These are phyloP conservation scores for Lactifluus volemus DNA, from an alignment of 768 basidiomycete species.

Conservation along the genomic window DNA sequence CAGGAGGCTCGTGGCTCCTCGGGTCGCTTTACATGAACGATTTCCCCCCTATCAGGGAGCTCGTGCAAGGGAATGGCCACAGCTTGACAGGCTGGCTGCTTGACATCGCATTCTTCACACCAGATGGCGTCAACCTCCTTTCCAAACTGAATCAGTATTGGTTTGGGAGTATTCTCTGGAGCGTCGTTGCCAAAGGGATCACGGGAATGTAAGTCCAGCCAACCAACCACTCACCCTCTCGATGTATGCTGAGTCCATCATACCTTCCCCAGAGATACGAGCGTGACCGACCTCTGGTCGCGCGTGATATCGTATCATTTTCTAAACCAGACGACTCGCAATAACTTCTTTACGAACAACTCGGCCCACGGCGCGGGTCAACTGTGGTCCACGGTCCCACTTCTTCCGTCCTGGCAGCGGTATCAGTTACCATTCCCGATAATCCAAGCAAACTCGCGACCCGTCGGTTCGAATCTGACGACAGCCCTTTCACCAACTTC, in stretches of 20 bases:
- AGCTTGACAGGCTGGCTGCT: conserved; percentile 46
- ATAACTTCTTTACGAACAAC: conserved; percentile 51
- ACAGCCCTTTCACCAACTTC: conserved; percentile 33
- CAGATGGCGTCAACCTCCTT: conserved; percentile 40
- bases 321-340: conserved; percentile 49
- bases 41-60: conserved; percentile 46
- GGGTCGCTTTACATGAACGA: conserved; percentile 57
- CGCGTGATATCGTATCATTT: conserved; percentile 69
- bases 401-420: conserved; percentile 42
- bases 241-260: neutral
- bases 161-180: conserved; percentile 46
- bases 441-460: conserved; percentile 47
- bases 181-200: conserved; percentile 47
- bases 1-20: conserved; percentile 62
- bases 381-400: conserved; percentile 52
- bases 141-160: conserved; percentile 41
- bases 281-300: conserved; percentile 55
- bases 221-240: neutral
- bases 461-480: conserved; percentile 36
- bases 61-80: conserved; percentile 50
- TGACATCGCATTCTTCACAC: conserved; percentile 46
- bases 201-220: conserved; percentile 39
- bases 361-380: conserved; percentile 65
- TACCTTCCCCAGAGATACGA: conserved; percentile 41
- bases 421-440: conserved; percentile 58